Conservation (phyloP, 768 basidiomycete species). For the Lactarius sanguifluus region DNA sequence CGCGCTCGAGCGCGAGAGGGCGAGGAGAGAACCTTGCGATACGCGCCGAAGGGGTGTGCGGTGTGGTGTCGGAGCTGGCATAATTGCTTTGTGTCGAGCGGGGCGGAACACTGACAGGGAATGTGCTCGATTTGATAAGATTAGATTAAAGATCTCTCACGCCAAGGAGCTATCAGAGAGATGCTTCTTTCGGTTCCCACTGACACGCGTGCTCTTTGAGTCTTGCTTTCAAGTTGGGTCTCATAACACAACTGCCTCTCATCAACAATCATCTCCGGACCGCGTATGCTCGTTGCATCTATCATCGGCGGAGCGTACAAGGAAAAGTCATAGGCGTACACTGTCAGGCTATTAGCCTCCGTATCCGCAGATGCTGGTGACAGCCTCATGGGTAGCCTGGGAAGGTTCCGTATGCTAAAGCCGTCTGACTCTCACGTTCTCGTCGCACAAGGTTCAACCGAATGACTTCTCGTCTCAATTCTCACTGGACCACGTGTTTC, state of each 20-base stretch:
- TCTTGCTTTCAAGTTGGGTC: too few relatives aligned
- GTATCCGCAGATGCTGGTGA: not conserved
- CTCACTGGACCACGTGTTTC: not conserved
- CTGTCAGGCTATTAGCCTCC: too few relatives aligned
- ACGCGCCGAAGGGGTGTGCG: slow-evolving; percentile 83
- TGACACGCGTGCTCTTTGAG: too few relatives aligned
- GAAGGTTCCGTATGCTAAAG: not conserved
- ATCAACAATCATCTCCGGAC: not conserved
- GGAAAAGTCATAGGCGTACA: too few relatives aligned
- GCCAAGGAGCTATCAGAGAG: not conserved
- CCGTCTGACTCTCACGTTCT: not conserved
- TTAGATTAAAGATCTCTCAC: not conserved
- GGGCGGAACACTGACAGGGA: too few relatives aligned
- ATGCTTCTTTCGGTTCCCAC: too few relatives aligned
- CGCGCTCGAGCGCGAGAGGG: slow-evolving; percentile 73
- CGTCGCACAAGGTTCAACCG: not conserved
- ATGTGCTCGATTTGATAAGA: not conserved
- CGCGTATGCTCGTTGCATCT: not conserved
- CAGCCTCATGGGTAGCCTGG: not conserved
- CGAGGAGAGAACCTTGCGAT: slow-evolving; percentile 88
- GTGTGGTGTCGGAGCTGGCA: slow-evolving; percentile 48
- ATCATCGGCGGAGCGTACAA: too few relatives aligned
- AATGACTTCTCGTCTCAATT: not conserved
- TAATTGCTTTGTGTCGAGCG: not conserved
- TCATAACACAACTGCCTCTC: too few relatives aligned